Evolutionary conservation across 2,329 filamentous ascomycete genomes (phyloP).

Genomic region (Aspergillus persii): DNA sequence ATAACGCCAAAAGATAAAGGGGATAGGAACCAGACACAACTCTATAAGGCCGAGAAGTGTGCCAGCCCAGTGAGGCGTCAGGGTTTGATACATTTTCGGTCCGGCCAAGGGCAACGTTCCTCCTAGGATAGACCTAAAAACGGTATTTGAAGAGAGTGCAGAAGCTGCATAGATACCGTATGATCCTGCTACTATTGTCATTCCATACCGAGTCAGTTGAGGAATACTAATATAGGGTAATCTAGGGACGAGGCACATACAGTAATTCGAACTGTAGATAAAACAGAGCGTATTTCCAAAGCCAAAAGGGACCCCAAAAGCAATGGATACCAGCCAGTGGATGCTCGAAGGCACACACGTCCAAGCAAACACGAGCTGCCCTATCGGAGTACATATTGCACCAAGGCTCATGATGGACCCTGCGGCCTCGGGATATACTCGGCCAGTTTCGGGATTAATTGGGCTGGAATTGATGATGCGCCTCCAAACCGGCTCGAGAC

Average conservation of each 20-base stretch:
- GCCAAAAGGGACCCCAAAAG: slow-evolving; percentile 71
- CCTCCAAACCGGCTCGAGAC: slow-evolving; percentile 62
- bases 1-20: slow-evolving; percentile 46
- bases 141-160: slow-evolving; percentile 69
- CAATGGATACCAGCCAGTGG: slow-evolving; percentile 70
- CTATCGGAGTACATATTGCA: slow-evolving; percentile 65
- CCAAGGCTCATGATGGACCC: slow-evolving; percentile 72
- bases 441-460: slow-evolving; percentile 60
- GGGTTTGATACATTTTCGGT: slow-evolving; percentile 60
- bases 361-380: slow-evolving; percentile 77
- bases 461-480: slow-evolving; percentile 68
- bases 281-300: slow-evolving; percentile 68
- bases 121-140: slow-evolving; percentile 66
- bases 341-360: slow-evolving; percentile 64
- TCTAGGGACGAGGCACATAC: too few relatives aligned
- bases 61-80: slow-evolving; percentile 70
- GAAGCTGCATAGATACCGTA: slow-evolving; percentile 73
- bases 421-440: slow-evolving; percentile 65
- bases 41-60: slow-evolving; percentile 49
- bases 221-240: too few relatives aligned
- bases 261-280: slow-evolving; percentile 71
- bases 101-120: slow-evolving; percentile 69
- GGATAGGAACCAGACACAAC: slow-evolving; percentile 35
- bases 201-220: too few relatives aligned
- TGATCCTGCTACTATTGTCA: slow-evolving; percentile 55